Evolutionary conservation across 345 rosid genomes (phyloP).

Genomic region (Syzygium aqueum): DNA sequence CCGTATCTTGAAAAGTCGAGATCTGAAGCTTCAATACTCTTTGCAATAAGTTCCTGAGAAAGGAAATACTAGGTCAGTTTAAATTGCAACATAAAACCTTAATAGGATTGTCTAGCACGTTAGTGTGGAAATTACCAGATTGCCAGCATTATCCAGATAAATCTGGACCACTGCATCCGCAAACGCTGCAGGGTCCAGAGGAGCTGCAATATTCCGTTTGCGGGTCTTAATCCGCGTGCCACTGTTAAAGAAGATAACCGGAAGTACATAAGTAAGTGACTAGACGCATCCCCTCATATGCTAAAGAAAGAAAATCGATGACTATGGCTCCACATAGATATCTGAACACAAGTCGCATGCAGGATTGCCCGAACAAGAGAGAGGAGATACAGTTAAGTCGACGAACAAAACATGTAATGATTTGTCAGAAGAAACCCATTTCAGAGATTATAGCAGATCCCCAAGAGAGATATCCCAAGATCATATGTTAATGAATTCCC

Average conservation of each 20-base stretch:
- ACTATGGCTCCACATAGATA: neutral
- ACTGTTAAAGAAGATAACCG: conserved; percentile 20
- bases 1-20: conserved; percentile 95
- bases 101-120: neutral
- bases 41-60: conserved; percentile 77
- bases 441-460: neutral
- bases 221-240: conserved; percentile 99
- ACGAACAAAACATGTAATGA: neutral
- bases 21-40: conserved; percentile 76
- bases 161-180: conserved; percentile 98
- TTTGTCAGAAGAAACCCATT: neutral
- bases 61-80: neutral
- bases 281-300: neutral
- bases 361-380: neutral
- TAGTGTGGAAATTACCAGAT: conserved; percentile 51
- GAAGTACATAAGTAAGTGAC: neutral
- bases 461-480: neutral
- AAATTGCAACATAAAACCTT: neutral
- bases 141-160: conserved; percentile 94
- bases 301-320: neutral
- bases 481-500: neutral
- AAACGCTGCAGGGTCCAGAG: conserved; percentile 97
- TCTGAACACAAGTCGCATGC: neutral
- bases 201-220: conserved; percentile 97
- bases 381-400: neutral